These are phyloP conservation scores for Myxozyma neglecta DNA, from an alignment of 805 yeast genomes.

Conservation along the genomic window DNA sequence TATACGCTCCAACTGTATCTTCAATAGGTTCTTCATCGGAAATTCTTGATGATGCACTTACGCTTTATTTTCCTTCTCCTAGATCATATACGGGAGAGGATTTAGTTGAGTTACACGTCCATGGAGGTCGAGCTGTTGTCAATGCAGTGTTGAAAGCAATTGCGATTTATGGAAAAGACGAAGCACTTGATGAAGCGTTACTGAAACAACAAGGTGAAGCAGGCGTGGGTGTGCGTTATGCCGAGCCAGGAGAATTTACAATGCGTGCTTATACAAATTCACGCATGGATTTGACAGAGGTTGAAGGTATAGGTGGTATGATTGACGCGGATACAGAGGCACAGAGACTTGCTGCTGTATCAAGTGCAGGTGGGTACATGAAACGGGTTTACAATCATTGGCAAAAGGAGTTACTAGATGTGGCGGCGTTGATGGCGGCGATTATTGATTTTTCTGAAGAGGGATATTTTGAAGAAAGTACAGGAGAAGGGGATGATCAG, in stretches of 20 bases:
- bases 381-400: constrained; percentile 57
- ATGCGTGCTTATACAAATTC: constrained; percentile 82
- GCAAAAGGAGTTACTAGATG: constrained; percentile 64
- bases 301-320: constrained; percentile 84
- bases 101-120: constrained; percentile 81
- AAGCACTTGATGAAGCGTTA: neutral
- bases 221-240: constrained; percentile 57
- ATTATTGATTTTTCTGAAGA: constrained; percentile 95
- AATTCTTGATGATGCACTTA: constrained; percentile 75
- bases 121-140: constrained; percentile 89
- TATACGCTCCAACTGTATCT: constrained; percentile 18
- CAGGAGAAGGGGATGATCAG: constrained; percentile 41
- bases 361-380: constrained; percentile 70
- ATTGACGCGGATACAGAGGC: constrained; percentile 93
- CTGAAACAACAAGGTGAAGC: neutral
- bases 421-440: constrained; percentile 77
- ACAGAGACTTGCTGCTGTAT: constrained; percentile 73
- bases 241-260: constrained; percentile 93
- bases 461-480: constrained; percentile 59
- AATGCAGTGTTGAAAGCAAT: constrained; percentile 67
- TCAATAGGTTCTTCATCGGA: constrained; percentile 9
- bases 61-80: constrained; percentile 69
- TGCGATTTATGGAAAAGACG: constrained; percentile 29
- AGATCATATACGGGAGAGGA: constrained; percentile 92
- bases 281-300: constrained; percentile 78